Evolutionary conservation across 305 asterid genomes (phyloP), one percentile per base, ranked within the genome.

Genomic region (Fraxinus ornus): DNA sequence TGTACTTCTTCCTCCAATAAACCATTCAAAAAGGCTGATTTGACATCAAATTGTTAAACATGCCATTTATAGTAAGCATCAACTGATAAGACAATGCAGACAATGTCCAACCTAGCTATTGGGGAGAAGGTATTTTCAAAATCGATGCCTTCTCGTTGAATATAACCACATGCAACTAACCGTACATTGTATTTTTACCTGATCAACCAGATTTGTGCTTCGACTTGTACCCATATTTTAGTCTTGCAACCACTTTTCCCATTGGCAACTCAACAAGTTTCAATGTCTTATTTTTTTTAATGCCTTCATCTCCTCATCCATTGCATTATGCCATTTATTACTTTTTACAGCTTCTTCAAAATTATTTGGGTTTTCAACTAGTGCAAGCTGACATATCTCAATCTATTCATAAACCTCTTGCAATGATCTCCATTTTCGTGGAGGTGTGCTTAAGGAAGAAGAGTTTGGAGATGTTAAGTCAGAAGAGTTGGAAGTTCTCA

Each of bases 221-320:
- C 6, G 52, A 39, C 49, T 78, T 71, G 28, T 78, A 83, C 4
- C 52, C 66, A 75, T 76, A 78, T 71, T 55, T 68, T 5, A 74
- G 71, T 30, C 77, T 39, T 7, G 73, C 75, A 2, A 72, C 77
- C 5, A 37, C 78, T 64, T 41, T 55, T 24, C 35, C 36, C 15
- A 30, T 7, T 0, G 80, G 83, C 22, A 62, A 71, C 6, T 71
- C 77, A 78, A 83, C 78, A 7, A 83, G 30, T 21, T 71, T 73
- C 76, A 57, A 82, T 15, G 76, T 82, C 8, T 49, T 41, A 4
- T 71, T 82, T 72, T 36, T 36, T 78, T 5, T 73, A 28, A 73
- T 37, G 49, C 17, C 12, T 36, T 17, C 6, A 83, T 21, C 68
- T 78, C 79, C 7, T 73, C 62, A 62, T 74, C 26, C 22, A 74